Evolutionary conservation across 257 asterid genomes (phyloP).

Genomic region (Cinchona pubescens): DNA sequence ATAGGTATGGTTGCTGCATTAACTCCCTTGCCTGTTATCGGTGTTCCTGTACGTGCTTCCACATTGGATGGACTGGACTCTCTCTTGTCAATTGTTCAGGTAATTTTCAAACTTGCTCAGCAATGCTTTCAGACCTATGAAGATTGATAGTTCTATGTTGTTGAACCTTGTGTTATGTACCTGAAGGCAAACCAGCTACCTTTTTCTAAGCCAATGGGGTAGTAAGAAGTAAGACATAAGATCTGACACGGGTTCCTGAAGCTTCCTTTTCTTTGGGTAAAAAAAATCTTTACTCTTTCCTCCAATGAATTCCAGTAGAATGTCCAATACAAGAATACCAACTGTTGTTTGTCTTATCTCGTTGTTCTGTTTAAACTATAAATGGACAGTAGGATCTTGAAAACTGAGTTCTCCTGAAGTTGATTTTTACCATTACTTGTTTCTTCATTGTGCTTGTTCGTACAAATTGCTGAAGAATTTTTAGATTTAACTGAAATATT

Average conservation of each 20-base stretch:
- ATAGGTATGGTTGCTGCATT: conserved; percentile 97
- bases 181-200: neutral
- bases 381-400: too few species aligned
- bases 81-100: conserved; percentile 96
- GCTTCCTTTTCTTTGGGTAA: too few species aligned
- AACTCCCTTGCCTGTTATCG: conserved; percentile 95
- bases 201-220: neutral
- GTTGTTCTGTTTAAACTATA: too few species aligned
- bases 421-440: too few species aligned
- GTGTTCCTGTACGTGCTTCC: conserved; percentile 95
- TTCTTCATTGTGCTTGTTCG: too few species aligned
- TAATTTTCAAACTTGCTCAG: conserved; percentile 17
- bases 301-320: too few species aligned
- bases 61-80: conserved; percentile 92
- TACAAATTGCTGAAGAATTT: too few species aligned
- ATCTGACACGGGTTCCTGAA: neutral
- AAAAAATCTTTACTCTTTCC: too few species aligned
- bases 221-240: neutral
- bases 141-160: neutral
- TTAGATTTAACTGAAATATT: too few species aligned
- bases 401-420: too few species aligned
- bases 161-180: neutral
- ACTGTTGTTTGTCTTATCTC: too few species aligned
- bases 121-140: neutral
- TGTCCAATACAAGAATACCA: too few species aligned